phyloP scores from a whole-genome alignment of 352 stramenopile genomes.

The Pelagophyceae sp. region DNA sequence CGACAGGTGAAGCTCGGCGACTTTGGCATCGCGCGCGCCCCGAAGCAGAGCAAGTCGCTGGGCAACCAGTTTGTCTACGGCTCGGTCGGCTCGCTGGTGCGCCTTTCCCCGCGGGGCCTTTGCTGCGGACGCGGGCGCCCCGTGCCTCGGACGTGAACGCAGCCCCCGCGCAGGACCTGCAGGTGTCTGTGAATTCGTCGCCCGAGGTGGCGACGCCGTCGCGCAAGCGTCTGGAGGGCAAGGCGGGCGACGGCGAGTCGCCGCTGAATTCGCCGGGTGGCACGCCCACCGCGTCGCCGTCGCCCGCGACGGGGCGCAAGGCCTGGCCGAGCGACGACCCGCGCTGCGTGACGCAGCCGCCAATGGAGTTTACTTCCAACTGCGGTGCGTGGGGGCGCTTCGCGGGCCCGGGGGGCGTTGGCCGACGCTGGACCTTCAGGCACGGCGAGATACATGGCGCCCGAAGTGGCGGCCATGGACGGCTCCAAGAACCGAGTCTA shows the following conservation, averaged over 20 bases:
- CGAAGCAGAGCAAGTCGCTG: not conserved
- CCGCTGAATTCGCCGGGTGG: too few relatives aligned
- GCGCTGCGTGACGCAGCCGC: not conserved
- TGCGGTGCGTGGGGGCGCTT: slow-evolving; percentile 8
- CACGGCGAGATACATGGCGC: slow-evolving; percentile 10
- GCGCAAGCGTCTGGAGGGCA: too few relatives aligned
- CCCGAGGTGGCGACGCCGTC: too few relatives aligned
- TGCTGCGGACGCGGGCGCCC: not conserved
- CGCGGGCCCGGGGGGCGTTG: not conserved
- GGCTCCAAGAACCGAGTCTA: not conserved
- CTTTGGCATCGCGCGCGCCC: slow-evolving; percentile 11
- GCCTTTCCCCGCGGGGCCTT: not conserved
- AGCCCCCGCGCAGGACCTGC: too few relatives aligned
- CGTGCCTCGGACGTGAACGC: too few relatives aligned
- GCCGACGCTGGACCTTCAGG: too few relatives aligned
- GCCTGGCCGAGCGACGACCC: not conserved
- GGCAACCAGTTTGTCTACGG: not conserved
- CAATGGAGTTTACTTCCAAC: not conserved
- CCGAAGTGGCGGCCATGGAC: slow-evolving; percentile 3
- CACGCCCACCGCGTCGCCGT: not conserved
- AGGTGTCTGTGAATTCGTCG: too few relatives aligned
- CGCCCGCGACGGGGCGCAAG: not conserved
- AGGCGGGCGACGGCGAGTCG: too few relatives aligned
- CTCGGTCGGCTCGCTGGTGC: not conserved
- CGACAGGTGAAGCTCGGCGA: slow-evolving; percentile 12